phyloP scores from a whole-genome alignment of 208 protist species.

The Leishmania gerbilli region DNA sequence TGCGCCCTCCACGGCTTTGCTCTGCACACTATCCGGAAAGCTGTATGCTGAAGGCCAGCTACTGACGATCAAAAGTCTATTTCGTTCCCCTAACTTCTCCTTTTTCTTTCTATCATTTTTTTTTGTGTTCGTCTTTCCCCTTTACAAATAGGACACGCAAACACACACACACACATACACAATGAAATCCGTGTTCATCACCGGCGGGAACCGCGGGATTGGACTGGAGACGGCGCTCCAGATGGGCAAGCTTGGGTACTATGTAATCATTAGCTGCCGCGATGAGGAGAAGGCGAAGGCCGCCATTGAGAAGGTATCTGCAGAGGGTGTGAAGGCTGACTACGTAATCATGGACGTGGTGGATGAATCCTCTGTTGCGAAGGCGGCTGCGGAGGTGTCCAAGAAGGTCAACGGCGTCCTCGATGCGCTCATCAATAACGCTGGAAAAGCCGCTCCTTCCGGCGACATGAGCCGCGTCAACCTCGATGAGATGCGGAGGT shows the following conservation, averaged over 20 bases:
- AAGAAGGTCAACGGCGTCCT: constrained; percentile 38
- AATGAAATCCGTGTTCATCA: constrained; percentile 64
- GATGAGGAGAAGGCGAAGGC: constrained; percentile 40
- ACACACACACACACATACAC: neutral
- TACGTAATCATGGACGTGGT: constrained; percentile 50
- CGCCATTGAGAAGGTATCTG: constrained; percentile 37
- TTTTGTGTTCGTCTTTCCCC: neutral
- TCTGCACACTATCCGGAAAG: neutral
- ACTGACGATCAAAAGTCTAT: neutral
- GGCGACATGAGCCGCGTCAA: constrained; percentile 32
- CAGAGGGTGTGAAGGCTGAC: constrained; percentile 35
- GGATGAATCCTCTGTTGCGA: constrained; percentile 48
- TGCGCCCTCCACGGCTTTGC: neutral
- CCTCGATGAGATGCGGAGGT: constrained; percentile 35
- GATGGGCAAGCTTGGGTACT: constrained; percentile 56
- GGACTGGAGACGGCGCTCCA: constrained; percentile 67
- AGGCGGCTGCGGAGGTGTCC: constrained; percentile 46
- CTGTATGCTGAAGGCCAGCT: neutral
- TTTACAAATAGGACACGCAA: neutral
- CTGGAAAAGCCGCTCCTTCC: constrained; percentile 20
- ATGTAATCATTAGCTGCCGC: constrained; percentile 72
- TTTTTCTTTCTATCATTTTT: neutral
- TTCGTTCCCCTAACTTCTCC: neutral
- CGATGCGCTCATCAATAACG: constrained; percentile 83
- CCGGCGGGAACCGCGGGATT: constrained; percentile 85